phyloP scores from a whole-genome alignment of 129 eudicot species.

The Smallanthus sonchifolius region DNA sequence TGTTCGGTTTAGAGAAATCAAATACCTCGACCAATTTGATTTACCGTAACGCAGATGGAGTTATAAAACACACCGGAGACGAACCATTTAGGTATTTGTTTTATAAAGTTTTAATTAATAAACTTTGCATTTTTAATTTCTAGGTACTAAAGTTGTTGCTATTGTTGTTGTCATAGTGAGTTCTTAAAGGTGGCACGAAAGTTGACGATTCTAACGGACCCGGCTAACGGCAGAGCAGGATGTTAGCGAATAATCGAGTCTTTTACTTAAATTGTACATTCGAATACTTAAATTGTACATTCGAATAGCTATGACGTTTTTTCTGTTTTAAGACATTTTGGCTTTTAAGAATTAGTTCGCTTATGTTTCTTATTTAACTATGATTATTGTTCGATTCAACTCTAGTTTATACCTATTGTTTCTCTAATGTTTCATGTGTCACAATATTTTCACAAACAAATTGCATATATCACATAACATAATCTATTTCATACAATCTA shows the following conservation, averaged over 20 bases:
- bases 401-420: not conserved
- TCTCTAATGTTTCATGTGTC: not conserved
- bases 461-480: not conserved
- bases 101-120: not conserved
- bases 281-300: not conserved
- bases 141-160: not conserved
- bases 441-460: not conserved
- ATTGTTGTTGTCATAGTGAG: conserved; percentile 10
- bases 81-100: conserved; percentile 59
- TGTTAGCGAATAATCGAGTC: conserved; percentile 4
- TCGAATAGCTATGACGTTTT: not conserved
- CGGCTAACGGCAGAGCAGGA: conserved; percentile 11
- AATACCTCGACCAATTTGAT: conserved; percentile 45
- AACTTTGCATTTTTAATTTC: not conserved
- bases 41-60: conserved; percentile 47
- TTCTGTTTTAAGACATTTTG: not conserved
- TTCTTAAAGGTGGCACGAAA: conserved; percentile 29
- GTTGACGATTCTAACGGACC: conserved; percentile 20
- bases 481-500: too few relatives aligned
- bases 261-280: not conserved
- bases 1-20: conserved; percentile 51
- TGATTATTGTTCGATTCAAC: not conserved
- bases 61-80: conserved; percentile 46
- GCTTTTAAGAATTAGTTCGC: not conserved
- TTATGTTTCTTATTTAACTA: not conserved